Evolutionary conservation across 768 basidiomycete genomes (phyloP).

Genomic region (Suillus weaverae): DNA sequence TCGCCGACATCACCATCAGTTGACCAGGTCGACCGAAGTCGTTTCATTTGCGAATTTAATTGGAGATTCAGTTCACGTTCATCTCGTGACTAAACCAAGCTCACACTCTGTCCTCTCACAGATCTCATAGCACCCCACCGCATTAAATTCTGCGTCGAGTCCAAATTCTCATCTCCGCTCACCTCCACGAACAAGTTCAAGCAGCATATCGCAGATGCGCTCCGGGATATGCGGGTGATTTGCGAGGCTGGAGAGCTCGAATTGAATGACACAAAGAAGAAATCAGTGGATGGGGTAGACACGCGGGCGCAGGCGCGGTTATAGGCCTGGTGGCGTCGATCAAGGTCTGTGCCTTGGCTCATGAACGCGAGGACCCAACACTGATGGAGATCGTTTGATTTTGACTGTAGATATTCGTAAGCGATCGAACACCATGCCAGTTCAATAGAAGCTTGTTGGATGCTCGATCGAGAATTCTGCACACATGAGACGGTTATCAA

Average conservation of each 20-base stretch:
- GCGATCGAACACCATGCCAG: neutral
- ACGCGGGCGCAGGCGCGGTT: neutral
- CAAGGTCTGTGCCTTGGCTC: neutral
- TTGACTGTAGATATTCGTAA: neutral
- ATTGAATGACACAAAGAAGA: neutral
- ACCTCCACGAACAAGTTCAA: constrained; percentile 78
- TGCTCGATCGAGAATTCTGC: neutral
- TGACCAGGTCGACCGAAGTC: neutral
- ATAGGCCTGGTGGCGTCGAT: neutral
- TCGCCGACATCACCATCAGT: neutral
- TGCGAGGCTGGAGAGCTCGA: constrained; percentile 31
- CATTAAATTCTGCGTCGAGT: constrained; percentile 93
- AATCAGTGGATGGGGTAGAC: neutral
- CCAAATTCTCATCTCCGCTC: constrained; percentile 65
- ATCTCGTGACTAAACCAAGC: neutral
- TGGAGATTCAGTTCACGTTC: neutral
- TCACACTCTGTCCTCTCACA: constrained; percentile 33
- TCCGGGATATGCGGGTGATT: constrained; percentile 68
- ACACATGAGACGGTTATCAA: neutral
- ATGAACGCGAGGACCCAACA: neutral
- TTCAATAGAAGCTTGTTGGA: neutral
- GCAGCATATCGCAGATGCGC: constrained; percentile 53
- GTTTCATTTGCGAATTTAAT: constrained; percentile 19
- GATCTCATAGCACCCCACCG: constrained; percentile 78
- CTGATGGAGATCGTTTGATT: neutral